phyloP scores from a whole-genome alignment of 176 grass and related monocot genomes.

The Juncus effusus region DNA sequence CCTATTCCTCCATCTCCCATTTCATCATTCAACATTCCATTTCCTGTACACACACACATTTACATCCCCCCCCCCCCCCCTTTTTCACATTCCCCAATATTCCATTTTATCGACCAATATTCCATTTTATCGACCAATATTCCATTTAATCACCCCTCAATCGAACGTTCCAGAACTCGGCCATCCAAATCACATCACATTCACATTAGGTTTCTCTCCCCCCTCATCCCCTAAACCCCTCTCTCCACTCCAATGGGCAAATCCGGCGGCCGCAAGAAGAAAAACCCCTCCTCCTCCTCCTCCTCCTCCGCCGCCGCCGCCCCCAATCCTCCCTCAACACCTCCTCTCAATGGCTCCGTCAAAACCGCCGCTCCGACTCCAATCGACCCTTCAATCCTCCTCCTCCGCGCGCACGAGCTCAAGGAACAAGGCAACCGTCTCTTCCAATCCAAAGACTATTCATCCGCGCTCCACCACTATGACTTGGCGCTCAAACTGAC shows the following conservation, averaged over 20 bases:
- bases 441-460: conserved; percentile 85
- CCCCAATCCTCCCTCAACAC: not conserved
- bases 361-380: conserved; percentile 20
- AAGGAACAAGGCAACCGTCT: conserved; percentile 96
- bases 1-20: no score
- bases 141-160: not conserved
- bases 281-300: conserved; percentile 12
- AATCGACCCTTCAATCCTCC: conserved; percentile 43
- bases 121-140: no score
- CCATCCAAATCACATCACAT: conserved; percentile 3
- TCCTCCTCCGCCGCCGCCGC: conserved; percentile 24
- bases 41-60: no score
- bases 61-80: no score
- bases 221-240: conserved; percentile 7
- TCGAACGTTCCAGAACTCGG: conserved; percentile 27
- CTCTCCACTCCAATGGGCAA: conserved; percentile 43
- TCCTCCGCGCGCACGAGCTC: conserved; percentile 75
- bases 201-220: conserved; percentile 30
- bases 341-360: conserved; percentile 7
- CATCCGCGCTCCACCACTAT: conserved; percentile 72
- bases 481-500: conserved; percentile 76
- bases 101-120: no score
- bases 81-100: no score
- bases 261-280: conserved; percentile 89
- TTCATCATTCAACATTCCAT: no score